phyloP scores from a whole-genome alignment of 2,329 filamentous ascomycete genomes.

The Anthostomella pinea region DNA sequence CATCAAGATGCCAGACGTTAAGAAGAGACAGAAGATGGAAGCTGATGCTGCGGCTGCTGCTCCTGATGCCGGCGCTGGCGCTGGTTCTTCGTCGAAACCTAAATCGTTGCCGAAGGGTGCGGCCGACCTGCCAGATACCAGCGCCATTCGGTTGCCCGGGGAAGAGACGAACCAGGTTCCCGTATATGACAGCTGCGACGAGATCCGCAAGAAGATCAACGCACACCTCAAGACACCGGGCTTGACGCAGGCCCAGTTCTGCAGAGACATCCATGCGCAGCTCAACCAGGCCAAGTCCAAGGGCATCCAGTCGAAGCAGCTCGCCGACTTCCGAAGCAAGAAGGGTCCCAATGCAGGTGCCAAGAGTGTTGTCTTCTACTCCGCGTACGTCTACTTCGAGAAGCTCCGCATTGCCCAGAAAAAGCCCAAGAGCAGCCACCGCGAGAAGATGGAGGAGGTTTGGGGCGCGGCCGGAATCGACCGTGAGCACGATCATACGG shows the following conservation, averaged over 20 bases:
- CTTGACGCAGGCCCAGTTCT: slow-evolving; percentile 50
- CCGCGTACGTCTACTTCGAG: slow-evolving; percentile 58
- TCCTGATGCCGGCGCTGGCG: too few species aligned
- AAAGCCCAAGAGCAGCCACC: slow-evolving; percentile 50
- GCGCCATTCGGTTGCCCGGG: slow-evolving; percentile 40
- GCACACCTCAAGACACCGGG: slow-evolving; percentile 44
- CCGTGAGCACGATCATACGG: too few species aligned
- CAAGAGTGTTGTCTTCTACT: slow-evolving; percentile 48
- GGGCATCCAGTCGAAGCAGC: slow-evolving; percentile 36
- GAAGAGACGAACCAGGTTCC: slow-evolving; percentile 41
- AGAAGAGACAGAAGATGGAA: slow-evolving; percentile 22
- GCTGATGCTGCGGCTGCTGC: slow-evolving; percentile 10
- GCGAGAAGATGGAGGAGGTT: slow-evolving; percentile 46
- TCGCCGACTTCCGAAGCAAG: slow-evolving; percentile 48
- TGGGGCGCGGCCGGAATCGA: slow-evolving; percentile 15
- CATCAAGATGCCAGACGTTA: slow-evolving; percentile 24
- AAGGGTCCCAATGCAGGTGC: slow-evolving; percentile 46
- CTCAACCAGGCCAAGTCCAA: slow-evolving; percentile 32
- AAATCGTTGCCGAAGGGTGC: slow-evolving; percentile 3
- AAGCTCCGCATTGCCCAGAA: slow-evolving; percentile 51
- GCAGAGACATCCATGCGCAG: slow-evolving; percentile 39
- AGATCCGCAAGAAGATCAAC: slow-evolving; percentile 54
- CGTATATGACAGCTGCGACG: slow-evolving; percentile 57
- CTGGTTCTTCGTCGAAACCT: too few species aligned
- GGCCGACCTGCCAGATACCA: slow-evolving; percentile 33